Percentiles rank a stretch among this genome's conserved stretches.
Evolutionary conservation across 2,329 filamentous ascomycete species (phyloP).

Genomic region (Periconia sp.): DNA sequence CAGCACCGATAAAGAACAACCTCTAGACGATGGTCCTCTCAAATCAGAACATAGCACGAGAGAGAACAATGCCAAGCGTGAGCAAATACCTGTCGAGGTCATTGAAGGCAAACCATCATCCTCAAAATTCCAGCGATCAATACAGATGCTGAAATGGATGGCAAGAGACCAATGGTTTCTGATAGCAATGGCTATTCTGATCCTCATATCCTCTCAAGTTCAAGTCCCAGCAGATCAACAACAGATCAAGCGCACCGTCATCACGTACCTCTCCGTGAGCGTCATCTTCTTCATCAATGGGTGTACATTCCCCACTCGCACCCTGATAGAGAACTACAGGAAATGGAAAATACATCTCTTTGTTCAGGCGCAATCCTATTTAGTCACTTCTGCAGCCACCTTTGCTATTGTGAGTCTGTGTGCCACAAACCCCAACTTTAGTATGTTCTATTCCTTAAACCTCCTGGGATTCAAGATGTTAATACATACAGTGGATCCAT

Average conservation of each 20-base stretch:
- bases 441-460: background rate
- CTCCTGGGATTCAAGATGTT: background rate
- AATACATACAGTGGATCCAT: constrained; percentile 53
- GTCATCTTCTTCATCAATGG: constrained; percentile 73
- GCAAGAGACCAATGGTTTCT: constrained; percentile 65
- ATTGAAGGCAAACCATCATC: background rate
- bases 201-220: constrained; percentile 57
- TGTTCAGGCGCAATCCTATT: constrained; percentile 68
- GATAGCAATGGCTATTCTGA: constrained; percentile 59
- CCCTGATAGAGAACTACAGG: constrained; percentile 62
- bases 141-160: constrained; percentile 35
- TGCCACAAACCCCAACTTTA: constrained; percentile 51
- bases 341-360: constrained; percentile 70
- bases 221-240: constrained; percentile 59
- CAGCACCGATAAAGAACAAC: no score
- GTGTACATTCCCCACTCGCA: constrained; percentile 65
- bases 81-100: background rate
- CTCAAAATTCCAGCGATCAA: constrained; percentile 8
- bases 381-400: constrained; percentile 65
- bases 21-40: no score
- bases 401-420: constrained; percentile 58
- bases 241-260: constrained; percentile 50
- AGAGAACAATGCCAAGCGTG: no score
- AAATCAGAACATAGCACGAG: no score
- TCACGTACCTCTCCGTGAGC: constrained; percentile 69